Evolutionary conservation across 345 rosid species (phyloP), one percentile per base, ranked within the genome.

Genomic region (Hypericum androsaemum): DNA sequence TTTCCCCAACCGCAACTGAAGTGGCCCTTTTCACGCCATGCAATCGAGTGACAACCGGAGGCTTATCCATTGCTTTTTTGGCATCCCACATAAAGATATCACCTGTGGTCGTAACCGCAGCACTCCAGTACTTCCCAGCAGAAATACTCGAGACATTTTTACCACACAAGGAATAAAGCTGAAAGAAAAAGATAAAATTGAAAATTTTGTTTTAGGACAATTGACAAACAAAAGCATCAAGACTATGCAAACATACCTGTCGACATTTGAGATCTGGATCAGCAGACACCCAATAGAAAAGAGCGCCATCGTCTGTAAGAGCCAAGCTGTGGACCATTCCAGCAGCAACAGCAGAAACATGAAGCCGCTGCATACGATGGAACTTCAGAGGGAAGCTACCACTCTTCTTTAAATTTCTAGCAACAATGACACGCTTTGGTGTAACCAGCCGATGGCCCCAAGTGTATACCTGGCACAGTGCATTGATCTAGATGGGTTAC

Each of bases 401-500:
- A 59, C 75, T 74, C 72, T 83, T 88, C 74, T 77, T 83, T 50
- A 85, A 63, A 65, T 80, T 85, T 67, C 97, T 81, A 56, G 80
- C 67, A 64, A 85, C 62, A 37, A 69, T 14, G 62, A 85, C 90
- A 54, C 94, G 95, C 70, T 76, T 80, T 43, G 98, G 97, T 15
- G 96, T 81, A 69, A 92, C 98, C 56, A 85, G 74, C 57, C 95
- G 82, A 77, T 92, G 97, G 63, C 96, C 96, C 98, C 98, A 92
- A 35, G 96, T 85, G 62, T 69, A 80, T 16, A 83, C 94, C 98
- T 92, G 80, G 42, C 67, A 60, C 51, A 56, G 12, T 67, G 35
- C 28, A 56, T 50, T 60, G 53, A 72, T 8, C 7, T 7, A 13
- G 22, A 9, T 12, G 10, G 22, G 22, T 46, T 46, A 46, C 22